These are phyloP conservation scores for Talaromyces sp. DNA, from an alignment of 2,329 filamentous ascomycete genomes.

Conservation along the genomic window DNA sequence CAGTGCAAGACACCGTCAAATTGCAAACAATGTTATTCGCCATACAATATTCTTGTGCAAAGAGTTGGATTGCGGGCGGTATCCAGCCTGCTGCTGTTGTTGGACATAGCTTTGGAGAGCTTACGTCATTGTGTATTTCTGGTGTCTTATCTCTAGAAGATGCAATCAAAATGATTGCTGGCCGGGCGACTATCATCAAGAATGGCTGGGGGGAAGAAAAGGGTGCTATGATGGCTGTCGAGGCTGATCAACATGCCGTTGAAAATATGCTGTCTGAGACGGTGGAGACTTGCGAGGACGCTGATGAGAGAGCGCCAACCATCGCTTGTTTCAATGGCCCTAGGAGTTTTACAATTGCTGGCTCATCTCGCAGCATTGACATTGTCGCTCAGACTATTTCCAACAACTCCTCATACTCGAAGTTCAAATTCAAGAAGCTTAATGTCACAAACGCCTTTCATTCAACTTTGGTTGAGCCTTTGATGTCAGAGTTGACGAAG, in stretches of 20 bases:
- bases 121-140: slow-evolving; percentile 32
- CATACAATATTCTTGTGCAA: slow-evolving; percentile 35
- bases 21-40: slow-evolving; percentile 37
- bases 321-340: slow-evolving; percentile 38
- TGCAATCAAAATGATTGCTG: slow-evolving; percentile 23
- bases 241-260: slow-evolving; percentile 21
- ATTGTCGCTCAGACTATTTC: slow-evolving; percentile 26
- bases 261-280: slow-evolving; percentile 14
- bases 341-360: slow-evolving; percentile 9
- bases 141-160: slow-evolving; percentile 27
- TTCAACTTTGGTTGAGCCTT: slow-evolving; percentile 35
- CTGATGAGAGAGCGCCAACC: slow-evolving; percentile 6
- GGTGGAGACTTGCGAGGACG: slow-evolving; percentile 6
- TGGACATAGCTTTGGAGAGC: slow-evolving; percentile 38
- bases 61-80: slow-evolving; percentile 36
- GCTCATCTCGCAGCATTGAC: slow-evolving; percentile 14
- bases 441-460: slow-evolving; percentile 48
- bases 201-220: slow-evolving; percentile 25
- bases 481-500: slow-evolving; percentile 23
- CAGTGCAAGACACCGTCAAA: slow-evolving; percentile 16
- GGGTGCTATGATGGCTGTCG: slow-evolving; percentile 32
- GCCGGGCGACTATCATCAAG: slow-evolving; percentile 27
- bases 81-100: slow-evolving; percentile 29
- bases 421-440: slow-evolving; percentile 34
- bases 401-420: not conserved